Conservation (phyloP, 202 grass and related monocot genomes). For the Hordeum pubiflorum region DNA sequence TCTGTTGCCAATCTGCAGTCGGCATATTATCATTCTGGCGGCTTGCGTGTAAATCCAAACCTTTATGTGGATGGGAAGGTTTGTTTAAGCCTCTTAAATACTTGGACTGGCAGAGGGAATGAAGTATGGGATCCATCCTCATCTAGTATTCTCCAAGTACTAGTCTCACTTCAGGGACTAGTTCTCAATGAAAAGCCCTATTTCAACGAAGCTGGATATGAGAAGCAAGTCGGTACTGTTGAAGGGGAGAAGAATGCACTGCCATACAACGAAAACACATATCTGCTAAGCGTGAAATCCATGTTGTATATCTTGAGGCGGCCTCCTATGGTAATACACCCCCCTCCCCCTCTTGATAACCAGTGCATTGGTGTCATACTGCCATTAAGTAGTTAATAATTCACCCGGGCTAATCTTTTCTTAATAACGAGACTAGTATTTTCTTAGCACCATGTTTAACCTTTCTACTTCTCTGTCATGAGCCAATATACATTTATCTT, state of each 20-base stretch:
- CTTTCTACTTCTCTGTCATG: not conserved
- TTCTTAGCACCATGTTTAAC: not conserved
- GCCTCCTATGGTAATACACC: slow-evolving; percentile 65
- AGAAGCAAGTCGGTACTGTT: slow-evolving; percentile 89
- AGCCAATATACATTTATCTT: not conserved
- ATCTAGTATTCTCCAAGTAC: slow-evolving; percentile 90
- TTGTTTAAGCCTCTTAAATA: slow-evolving; percentile 90
- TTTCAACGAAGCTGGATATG: slow-evolving; percentile 97
- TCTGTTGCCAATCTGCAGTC: slow-evolving; percentile 50
- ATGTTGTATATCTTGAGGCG: slow-evolving; percentile 93
- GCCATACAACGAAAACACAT: slow-evolving; percentile 95
- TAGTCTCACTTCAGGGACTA: slow-evolving; percentile 91
- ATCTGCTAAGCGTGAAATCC: slow-evolving; percentile 83
- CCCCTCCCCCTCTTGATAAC: not conserved
- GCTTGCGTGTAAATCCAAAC: slow-evolving; percentile 91
- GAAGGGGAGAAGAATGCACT: slow-evolving; percentile 96
- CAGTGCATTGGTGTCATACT: slow-evolving; percentile 2
- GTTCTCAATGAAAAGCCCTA: slow-evolving; percentile 95
- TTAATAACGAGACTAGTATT: not conserved
- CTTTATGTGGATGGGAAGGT: slow-evolving; percentile 92
- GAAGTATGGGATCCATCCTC: slow-evolving; percentile 95
- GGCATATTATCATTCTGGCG: slow-evolving; percentile 87
- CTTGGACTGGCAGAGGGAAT: slow-evolving; percentile 85
- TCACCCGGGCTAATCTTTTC: no score
- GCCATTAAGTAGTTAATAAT: not conserved